Conservation (phyloP, 1,284 basidiomycete genomes). For the Filobasidium uniguttulatum region DNA sequence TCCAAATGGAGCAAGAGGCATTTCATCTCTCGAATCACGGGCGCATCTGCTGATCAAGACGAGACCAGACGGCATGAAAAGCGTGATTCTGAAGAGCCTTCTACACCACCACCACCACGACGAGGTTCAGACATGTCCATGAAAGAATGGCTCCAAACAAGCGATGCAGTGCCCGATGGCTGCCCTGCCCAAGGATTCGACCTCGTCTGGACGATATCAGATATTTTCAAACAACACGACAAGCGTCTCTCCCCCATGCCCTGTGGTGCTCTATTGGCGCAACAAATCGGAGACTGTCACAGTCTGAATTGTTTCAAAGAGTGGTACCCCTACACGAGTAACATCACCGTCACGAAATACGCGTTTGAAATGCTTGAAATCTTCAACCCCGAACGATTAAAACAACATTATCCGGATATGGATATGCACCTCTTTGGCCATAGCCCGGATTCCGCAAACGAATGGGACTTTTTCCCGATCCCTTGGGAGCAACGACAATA, state of each 20-base stretch:
- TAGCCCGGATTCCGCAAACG: conserved; percentile 34
- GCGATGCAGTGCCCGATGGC: conserved; percentile 11
- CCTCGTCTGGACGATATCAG: conserved; percentile 34
- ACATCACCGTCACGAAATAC: conserved; percentile 38
- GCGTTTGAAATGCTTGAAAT: conserved; percentile 35
- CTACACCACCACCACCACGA: too few species aligned
- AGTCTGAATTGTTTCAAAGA: conserved; percentile 28
- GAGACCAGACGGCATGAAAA: not conserved
- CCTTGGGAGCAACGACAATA: conserved; percentile 24
- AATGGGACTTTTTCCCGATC: conserved; percentile 36
- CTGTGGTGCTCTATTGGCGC: conserved; percentile 32
- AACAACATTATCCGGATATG: conserved; percentile 24
- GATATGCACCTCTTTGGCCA: conserved; percentile 35
- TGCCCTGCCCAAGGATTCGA: conserved; percentile 25
- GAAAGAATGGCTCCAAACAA: not conserved
- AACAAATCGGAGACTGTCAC: conserved; percentile 36
- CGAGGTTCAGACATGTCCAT: not conserved
- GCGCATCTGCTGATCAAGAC: not conserved
- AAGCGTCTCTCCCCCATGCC: conserved; percentile 30
- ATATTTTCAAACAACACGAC: conserved; percentile 32
- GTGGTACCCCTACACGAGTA: conserved; percentile 35
- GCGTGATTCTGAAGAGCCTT: not conserved
- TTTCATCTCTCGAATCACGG: not conserved
- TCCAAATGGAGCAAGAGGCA: conserved; percentile 11
- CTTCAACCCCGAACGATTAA: conserved; percentile 28